Percentiles rank a stretch among this genome's conserved stretches.
Conservation (phyloP, 192 early-diverging fungal genomes). For the Lunasporangiospora selenospora region DNA sequence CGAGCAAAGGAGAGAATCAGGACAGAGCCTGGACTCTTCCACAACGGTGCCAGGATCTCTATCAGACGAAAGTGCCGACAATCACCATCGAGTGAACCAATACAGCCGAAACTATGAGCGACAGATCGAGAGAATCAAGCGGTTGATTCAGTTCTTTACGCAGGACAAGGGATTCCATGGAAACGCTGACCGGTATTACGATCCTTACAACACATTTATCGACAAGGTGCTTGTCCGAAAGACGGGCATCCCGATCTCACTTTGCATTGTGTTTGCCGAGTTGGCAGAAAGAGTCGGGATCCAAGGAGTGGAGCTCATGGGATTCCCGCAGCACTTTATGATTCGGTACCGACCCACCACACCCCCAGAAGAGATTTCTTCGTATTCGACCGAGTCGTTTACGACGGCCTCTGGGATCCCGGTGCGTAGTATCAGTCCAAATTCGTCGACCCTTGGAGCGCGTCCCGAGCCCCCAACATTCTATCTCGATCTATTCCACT, state of each 20-base stretch:
- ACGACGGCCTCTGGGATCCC: neutral
- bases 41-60: neutral
- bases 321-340: conserved; percentile 45
- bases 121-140: conserved; percentile 15
- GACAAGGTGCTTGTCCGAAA: conserved; percentile 38
- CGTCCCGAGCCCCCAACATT: conserved; percentile 14
- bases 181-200: conserved; percentile 47
- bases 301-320: conserved; percentile 40
- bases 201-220: conserved; percentile 47
- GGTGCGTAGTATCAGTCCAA: too few species aligned
- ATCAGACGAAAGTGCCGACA: neutral
- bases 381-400: neutral
- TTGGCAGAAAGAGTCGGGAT: conserved; percentile 37
- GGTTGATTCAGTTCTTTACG: conserved; percentile 39
- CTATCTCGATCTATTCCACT: conserved; percentile 41
- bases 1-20: too few species aligned
- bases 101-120: conserved; percentile 11
- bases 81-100: neutral
- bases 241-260: conserved; percentile 45
- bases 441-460: too few species aligned
- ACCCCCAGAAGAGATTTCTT: neutral
- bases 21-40: too few species aligned
- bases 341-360: conserved; percentile 28
- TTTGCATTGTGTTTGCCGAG: conserved; percentile 44
- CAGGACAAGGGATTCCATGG: conserved; percentile 44